Conservation (phyloP, 495 filamentous ascomycete species). For the Trichoderma asperelloides region DNA sequence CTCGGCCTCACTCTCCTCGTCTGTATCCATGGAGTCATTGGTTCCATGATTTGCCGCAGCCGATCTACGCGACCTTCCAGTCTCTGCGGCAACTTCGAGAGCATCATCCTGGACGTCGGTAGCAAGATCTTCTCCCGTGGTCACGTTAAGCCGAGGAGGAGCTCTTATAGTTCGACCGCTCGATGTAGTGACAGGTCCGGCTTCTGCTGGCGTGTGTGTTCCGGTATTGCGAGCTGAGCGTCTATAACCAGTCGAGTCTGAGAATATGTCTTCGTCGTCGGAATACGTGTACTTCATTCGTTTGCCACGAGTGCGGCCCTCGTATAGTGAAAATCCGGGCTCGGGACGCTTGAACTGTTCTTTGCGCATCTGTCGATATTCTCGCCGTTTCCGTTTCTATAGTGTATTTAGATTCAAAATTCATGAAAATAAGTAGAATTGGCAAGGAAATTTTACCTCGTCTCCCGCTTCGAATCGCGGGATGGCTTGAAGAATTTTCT, state of each 20-base stretch:
- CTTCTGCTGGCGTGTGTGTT: constrained; percentile 59
- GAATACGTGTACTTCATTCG: constrained; percentile 93
- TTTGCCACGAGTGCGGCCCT: constrained; percentile 92
- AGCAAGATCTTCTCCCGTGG: constrained; percentile 29
- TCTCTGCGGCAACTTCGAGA: constrained; percentile 22
- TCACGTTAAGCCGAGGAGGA: constrained; percentile 69
- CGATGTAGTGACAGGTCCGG: constrained; percentile 75
- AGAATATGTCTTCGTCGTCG: constrained; percentile 74
- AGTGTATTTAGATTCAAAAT: not conserved
- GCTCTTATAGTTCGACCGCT: constrained; percentile 83
- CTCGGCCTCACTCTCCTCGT: constrained; percentile 65
- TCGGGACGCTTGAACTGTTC: constrained; percentile 83
- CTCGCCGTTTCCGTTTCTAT: constrained; percentile 83
- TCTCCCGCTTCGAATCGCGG: constrained; percentile 93
- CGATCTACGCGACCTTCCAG: constrained; percentile 29
- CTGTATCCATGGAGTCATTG: constrained; percentile 50
- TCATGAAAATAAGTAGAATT: not conserved
- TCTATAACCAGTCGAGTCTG: constrained; percentile 56
- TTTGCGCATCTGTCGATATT: constrained; percentile 80
- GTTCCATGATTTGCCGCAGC: constrained; percentile 31
- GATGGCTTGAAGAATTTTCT: constrained; percentile 69
- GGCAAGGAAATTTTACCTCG: constrained; percentile 48
- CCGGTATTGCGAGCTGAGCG: constrained; percentile 70
- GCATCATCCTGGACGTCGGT: constrained; percentile 22
- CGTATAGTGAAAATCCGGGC: constrained; percentile 84